Base-by-base conservation (phyloP, 1,284 basidiomycete species). In the Tilletia setariae region DNA sequence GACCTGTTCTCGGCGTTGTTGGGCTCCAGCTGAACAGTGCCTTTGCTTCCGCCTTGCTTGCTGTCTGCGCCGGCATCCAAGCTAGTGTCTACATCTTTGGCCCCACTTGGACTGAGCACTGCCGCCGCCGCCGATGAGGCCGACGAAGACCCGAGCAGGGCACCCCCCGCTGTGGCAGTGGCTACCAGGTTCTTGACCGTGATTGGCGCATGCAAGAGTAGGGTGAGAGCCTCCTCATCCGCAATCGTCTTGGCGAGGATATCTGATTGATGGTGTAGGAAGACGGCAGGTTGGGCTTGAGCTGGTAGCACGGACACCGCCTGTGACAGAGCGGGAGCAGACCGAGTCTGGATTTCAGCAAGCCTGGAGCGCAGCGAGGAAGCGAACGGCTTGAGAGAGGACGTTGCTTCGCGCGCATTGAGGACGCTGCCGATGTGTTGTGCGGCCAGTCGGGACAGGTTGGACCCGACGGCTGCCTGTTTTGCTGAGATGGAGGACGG, bases 401-500 rank as follows among this genome's bases (percentile, higher is more conserved):
- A 25, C 1, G n/a, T 21, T 0, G 56, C 56, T 1, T 32, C n/a
- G 56, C 56, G 56, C 16, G 56, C 56, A 21, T 61, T 19, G 56
- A 61, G 56, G 28, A 61, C 56, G 56, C 32, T 40, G 56, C n/a
- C 30, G 28, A 61, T 61, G 28, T 61, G 56, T 15, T 61, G 56
- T 30, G 21, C 56, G 2, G 56, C 56, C 15, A 61, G 28, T 16
- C 56, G 56, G 1, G 30, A 32, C 25, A 61, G 56, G 30, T 61
- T 61, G 28, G 56, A 61, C 32, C 35, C 30, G 28, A 61, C 56
- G 28, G 56, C 56, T 16, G 56, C 56, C 19, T 61, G 56, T 30
- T 61, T 61, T 11, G 56, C 56, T 61, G 56, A 25, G 56, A 61
- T 61, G 56, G 56, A 61, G 28, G 56, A 25, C 16, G 56, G 56